Evolutionary conservation across 1,284 basidiomycete species (phyloP).

Genomic region (Gomphus bonarii): DNA sequence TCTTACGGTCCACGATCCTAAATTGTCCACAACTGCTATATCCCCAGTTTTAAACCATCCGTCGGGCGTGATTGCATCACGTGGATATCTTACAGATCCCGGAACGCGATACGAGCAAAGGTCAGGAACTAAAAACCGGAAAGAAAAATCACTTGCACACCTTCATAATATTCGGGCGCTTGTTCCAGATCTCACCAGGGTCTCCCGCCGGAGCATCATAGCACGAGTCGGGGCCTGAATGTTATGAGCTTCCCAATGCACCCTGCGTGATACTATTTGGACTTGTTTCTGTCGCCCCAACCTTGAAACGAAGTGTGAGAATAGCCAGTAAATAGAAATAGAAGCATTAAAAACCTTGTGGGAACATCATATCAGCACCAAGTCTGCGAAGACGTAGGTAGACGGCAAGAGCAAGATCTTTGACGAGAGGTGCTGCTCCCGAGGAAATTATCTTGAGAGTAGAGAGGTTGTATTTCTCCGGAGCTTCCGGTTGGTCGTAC

Average conservation of each 20-base stretch:
- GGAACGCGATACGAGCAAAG: not conserved
- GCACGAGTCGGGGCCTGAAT: conserved; percentile 36
- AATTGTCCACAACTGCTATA: conserved; percentile 50
- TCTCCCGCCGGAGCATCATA: conserved; percentile 36
- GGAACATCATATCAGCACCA: conserved; percentile 33
- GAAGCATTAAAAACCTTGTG: not conserved
- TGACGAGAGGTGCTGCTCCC: conserved; percentile 42
- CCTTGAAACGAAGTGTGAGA: conserved; percentile 30
- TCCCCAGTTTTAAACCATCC: conserved; percentile 85
- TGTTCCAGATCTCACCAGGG: conserved; percentile 73
- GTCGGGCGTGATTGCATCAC: conserved; percentile 54
- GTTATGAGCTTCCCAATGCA: conserved; percentile 33
- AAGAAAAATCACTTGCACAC: conserved; percentile 14
- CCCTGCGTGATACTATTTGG: conserved; percentile 25
- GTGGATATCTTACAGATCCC: conserved; percentile 36
- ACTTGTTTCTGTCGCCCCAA: conserved; percentile 77
- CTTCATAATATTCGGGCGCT: conserved; percentile 76
- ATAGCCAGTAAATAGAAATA: not conserved
- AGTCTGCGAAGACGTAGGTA: conserved; percentile 21
- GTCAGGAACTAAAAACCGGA: not conserved
- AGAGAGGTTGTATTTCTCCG: conserved; percentile 34
- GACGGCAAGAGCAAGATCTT: conserved; percentile 25
- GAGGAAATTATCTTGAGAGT: conserved; percentile 31
- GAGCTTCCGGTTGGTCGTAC: no score
- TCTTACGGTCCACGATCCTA: conserved; percentile 59